Percentiles rank a stretch among this genome's conserved stretches.
Conservation (phyloP, 2,329 filamentous ascomycete species). For the Ophiostoma himal-ulmi region DNA sequence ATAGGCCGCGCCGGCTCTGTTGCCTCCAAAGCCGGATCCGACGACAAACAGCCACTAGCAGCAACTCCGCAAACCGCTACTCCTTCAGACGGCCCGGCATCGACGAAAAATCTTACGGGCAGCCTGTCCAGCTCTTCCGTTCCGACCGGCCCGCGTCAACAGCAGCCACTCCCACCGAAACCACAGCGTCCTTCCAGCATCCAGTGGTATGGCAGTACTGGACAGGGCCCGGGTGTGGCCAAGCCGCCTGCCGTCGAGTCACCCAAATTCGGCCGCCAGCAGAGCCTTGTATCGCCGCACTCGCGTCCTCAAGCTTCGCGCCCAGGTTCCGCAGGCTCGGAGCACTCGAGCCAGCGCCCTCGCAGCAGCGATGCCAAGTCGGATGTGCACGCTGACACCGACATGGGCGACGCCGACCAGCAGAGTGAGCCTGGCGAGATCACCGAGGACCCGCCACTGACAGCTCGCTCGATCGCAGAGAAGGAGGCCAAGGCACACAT, state of each 20-base stretch:
- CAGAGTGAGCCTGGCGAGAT: conserved; percentile 45
- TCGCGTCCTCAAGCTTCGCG: conserved; percentile 33
- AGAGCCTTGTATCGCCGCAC: conserved; percentile 43
- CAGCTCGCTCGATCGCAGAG: neutral
- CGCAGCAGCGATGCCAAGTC: conserved; percentile 50
- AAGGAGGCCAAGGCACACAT: conserved; percentile 6
- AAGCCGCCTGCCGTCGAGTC: conserved; percentile 47
- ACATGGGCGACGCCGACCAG: conserved; percentile 36
- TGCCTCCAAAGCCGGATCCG: conserved; percentile 46
- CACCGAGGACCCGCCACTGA: conserved; percentile 32
- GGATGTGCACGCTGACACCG: conserved; percentile 34
- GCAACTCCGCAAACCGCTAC: conserved; percentile 31
- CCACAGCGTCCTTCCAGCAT: conserved; percentile 47
- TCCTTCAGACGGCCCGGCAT: conserved; percentile 2
- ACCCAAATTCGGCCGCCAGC: conserved; percentile 46
- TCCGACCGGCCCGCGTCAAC: conserved; percentile 44
- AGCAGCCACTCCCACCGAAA: conserved; percentile 37
- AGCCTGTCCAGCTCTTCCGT: conserved; percentile 38
- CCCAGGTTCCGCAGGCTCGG: conserved; percentile 35
- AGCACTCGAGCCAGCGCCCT: conserved; percentile 43
- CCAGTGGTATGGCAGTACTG: conserved; percentile 53
- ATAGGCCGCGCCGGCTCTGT: conserved; percentile 35
- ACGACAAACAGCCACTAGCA: conserved; percentile 43
- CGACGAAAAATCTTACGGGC: conserved; percentile 34
- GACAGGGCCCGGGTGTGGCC: conserved; percentile 32